phyloP scores from a whole-genome alignment of 1,284 basidiomycete genomes.

The Vanrija sp. region DNA sequence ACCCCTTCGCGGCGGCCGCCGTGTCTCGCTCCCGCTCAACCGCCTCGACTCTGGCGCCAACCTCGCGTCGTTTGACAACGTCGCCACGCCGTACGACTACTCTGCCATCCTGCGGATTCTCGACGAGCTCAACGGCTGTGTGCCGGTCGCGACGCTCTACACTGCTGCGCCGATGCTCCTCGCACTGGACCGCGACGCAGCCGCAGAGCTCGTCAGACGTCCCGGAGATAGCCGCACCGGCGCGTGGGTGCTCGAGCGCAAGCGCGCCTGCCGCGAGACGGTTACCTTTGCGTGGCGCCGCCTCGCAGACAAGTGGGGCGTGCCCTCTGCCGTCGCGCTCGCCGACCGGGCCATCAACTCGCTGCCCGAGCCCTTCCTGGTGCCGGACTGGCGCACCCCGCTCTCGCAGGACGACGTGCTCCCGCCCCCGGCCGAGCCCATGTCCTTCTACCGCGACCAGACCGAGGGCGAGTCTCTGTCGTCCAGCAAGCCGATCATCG shows the following conservation, averaged over 20 bases:
- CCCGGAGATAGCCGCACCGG: conserved; percentile 46
- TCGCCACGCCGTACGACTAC: conserved; percentile 68
- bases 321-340: conserved; percentile 55
- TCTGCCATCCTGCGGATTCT: conserved; percentile 68
- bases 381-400: conserved; percentile 25
- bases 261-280: conserved; percentile 62
- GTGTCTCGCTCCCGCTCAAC: conserved; percentile 52
- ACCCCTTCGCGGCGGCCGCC: conserved; percentile 19
- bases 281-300: conserved; percentile 62
- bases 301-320: conserved; percentile 70
- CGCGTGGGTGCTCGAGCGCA: conserved; percentile 48
- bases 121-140: conserved; percentile 61
- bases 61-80: conserved; percentile 33
- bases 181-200: conserved; percentile 62
- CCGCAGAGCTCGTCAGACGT: conserved; percentile 48
- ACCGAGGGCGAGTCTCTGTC: conserved; percentile 36
- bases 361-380: conserved; percentile 39
- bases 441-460: conserved; percentile 33
- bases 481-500: conserved; percentile 47
- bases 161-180: conserved; percentile 81
- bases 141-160: conserved; percentile 69
- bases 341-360: conserved; percentile 57
- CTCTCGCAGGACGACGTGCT: conserved; percentile 17
- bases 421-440: conserved; percentile 31
- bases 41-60: conserved; percentile 50